phyloP scores from a whole-genome alignment of 2,329 filamentous ascomycete species.

The Polychaeton citri region DNA sequence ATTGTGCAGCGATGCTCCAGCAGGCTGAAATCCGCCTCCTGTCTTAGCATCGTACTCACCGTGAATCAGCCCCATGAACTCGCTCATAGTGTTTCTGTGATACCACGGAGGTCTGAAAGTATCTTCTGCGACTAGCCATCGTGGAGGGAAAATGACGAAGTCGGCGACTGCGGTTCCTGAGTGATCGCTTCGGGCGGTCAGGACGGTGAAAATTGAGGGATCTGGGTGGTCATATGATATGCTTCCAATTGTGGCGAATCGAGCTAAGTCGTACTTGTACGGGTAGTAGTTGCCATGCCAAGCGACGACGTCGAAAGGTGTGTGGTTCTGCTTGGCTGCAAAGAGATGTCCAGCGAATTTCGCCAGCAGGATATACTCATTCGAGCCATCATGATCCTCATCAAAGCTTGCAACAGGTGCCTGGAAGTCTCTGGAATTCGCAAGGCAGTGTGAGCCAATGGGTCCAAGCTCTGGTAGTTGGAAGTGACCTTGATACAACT shows the following conservation, averaged over 20 bases:
- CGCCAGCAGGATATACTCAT: slow-evolving; percentile 44
- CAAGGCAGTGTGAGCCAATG: slow-evolving; percentile 52
- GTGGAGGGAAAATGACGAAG: slow-evolving; percentile 60
- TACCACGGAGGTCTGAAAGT: slow-evolving; percentile 63
- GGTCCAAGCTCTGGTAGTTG: slow-evolving; percentile 54
- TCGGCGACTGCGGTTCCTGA: slow-evolving; percentile 48
- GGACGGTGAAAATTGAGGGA: slow-evolving; percentile 53
- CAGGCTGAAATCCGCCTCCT: slow-evolving; percentile 43
- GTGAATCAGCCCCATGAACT: slow-evolving; percentile 49
- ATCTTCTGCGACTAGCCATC: slow-evolving; percentile 56
- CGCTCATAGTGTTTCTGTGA: slow-evolving; percentile 55
- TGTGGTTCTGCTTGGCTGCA: slow-evolving; percentile 47
- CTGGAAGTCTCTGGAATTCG: slow-evolving; percentile 53
- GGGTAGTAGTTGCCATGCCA: slow-evolving; percentile 59
- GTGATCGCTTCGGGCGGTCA: slow-evolving; percentile 47
- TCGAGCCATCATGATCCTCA: slow-evolving; percentile 38
- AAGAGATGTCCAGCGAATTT: slow-evolving; percentile 52
- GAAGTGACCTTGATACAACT: slow-evolving; percentile 53
- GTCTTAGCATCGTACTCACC: slow-evolving; percentile 48
- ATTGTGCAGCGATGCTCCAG: slow-evolving; percentile 42
- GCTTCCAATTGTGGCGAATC: slow-evolving; percentile 43
- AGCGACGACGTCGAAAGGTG: slow-evolving; percentile 57
- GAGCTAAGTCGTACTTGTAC: slow-evolving; percentile 46
- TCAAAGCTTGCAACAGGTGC: slow-evolving; percentile 46
- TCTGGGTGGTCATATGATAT: slow-evolving; percentile 53